Base-by-base conservation (phyloP, 768 basidiomycete genomes). In the Phaffia tasmanica region DNA sequence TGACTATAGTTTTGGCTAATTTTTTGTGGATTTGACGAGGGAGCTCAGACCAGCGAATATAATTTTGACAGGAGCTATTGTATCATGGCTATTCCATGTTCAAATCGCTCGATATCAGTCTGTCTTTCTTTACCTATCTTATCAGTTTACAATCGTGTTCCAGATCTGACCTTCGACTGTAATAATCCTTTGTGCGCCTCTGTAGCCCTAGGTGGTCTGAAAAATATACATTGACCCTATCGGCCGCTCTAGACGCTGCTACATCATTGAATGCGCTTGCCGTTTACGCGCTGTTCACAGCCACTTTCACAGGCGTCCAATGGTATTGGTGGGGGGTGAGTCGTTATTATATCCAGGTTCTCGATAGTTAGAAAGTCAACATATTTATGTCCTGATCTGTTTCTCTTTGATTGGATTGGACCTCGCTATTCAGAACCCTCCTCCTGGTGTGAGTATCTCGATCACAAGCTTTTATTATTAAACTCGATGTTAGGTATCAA, bases 231-330 rank as follows among this genome's bases (percentile, higher is more conserved):
- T 56, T 69, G 27, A 64, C 67, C 15, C 29, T 69, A 7, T 63
- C 62, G 25, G 67, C 77, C 5, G 77, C 76, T 2, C 69, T 77
- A 30, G 77, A 76, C 62, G 75, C 77, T 1, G 77, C 71, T 7
- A 76, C 76, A 0, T 73, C 72, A 8, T 72, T 77, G 27, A 74
- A 73, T 25, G 77, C 75, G 0, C 53, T 77, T 69, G 66, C 62
- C 0, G 72, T 76, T 1, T 77, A 76, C 62, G 19, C 74, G 14
- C 50, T 77, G 14, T 76, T 76, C 63, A 72, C 72, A n/a, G 71
- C 71, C 2, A 42, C 35, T 42, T 11, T 63, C 75, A 7, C 54
- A 74, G n/a, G 64, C 64, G 35, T 42, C 11, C 35, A 42, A 42
- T 42, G 35, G 35, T 42, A 42, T 42, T 42, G 35, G 35, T 42